phyloP scores from a whole-genome alignment of 192 early-diverging fungal species.

The Phycomyces blakesleeanus region DNA sequence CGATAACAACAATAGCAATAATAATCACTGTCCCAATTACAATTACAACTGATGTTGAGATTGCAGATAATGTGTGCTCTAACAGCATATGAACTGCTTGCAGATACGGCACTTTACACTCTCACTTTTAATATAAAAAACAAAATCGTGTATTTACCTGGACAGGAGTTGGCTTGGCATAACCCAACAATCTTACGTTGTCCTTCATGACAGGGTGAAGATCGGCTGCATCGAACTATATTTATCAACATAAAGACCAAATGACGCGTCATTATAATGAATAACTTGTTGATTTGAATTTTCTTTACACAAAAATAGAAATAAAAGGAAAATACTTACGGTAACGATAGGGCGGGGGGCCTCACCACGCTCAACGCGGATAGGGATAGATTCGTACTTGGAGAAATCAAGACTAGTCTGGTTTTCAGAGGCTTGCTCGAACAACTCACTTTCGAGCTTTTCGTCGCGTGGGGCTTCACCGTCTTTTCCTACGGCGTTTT shows the following conservation, averaged over 20 bases:
- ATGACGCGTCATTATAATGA: background rate
- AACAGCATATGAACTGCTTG: background rate
- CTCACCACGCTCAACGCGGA: conserved; percentile 58
- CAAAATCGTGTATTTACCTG: conserved; percentile 56
- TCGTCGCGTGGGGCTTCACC: conserved; percentile 57
- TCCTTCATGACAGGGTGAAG: conserved; percentile 61
- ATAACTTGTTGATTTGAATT: too few relatives aligned
- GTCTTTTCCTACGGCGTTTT: conserved; percentile 41
- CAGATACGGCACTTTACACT: too few relatives aligned
- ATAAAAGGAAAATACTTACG: conserved; percentile 31
- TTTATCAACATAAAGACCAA: background rate
- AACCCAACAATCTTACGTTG: conserved; percentile 64
- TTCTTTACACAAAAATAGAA: background rate
- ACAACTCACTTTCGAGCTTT: conserved; percentile 65
- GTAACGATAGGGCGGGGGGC: conserved; percentile 47
- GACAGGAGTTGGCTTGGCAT: conserved; percentile 73
- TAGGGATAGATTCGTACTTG: conserved; percentile 70
- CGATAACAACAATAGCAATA: too few relatives aligned
- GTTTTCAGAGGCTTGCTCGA: conserved; percentile 47
- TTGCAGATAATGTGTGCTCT: background rate
- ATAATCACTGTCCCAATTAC: too few relatives aligned
- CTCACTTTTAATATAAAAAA: too few relatives aligned
- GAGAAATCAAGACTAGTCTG: conserved; percentile 76
- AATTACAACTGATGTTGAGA: too few relatives aligned
- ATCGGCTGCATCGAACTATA: conserved; percentile 60